Percentiles rank a stretch among this genome's conserved stretches.
Evolutionary conservation across 192 early-diverging fungal genomes (phyloP).

Genomic region (Coemansia asiatica): DNA sequence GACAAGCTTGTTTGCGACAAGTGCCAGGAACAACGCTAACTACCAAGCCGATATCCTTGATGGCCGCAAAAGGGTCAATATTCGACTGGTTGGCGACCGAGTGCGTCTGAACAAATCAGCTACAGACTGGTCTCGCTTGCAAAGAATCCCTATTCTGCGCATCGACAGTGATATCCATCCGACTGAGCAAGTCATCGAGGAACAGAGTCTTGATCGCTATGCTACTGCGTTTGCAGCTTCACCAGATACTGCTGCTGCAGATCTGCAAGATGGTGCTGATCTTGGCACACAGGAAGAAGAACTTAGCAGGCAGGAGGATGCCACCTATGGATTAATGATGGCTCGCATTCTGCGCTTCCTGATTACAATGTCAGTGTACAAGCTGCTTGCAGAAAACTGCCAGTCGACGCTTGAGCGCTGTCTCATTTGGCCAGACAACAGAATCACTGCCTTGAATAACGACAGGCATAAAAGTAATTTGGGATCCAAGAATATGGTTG

Average conservation of each 20-base stretch:
- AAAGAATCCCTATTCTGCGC: conserved; percentile 21
- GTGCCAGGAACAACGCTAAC: conserved; percentile 25
- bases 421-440: conserved; percentile 10
- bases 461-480: background rate
- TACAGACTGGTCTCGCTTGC: conserved; percentile 47
- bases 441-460: too few relatives aligned
- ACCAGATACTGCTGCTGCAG: background rate
- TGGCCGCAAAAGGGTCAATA: conserved; percentile 13
- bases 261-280: background rate
- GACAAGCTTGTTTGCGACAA: conserved; percentile 17
- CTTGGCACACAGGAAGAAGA: too few relatives aligned
- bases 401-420: conserved; percentile 10
- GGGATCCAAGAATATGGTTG: background rate
- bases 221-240: background rate
- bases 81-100: conserved; percentile 25
- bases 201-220: background rate
- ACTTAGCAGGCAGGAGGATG: too few relatives aligned
- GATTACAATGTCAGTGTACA: conserved; percentile 12
- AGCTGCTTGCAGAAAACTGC: conserved; percentile 7
- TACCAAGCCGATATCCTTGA: conserved; percentile 17
- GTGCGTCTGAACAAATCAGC: conserved; percentile 20
- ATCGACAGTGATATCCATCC: background rate
- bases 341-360: conserved; percentile 13
- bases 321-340: conserved; percentile 16
- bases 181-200: background rate